Evolutionary conservation across 208 protist genomes (phyloP).

Genomic region (Trypanosoma caninum): DNA sequence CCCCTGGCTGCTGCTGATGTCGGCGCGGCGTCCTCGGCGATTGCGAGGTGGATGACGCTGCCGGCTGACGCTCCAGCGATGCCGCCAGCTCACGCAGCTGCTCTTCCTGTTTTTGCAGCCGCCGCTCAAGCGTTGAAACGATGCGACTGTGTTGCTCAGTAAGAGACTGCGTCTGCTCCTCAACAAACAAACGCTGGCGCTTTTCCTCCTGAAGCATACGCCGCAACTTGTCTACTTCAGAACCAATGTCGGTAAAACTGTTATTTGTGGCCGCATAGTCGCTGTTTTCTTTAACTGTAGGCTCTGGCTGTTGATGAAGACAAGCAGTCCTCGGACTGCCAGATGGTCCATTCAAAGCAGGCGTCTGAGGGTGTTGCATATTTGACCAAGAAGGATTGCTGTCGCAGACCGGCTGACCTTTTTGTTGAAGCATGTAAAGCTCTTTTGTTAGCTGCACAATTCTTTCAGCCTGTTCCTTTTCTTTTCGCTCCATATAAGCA

Average conservation of each 20-base stretch:
- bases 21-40: too few species aligned
- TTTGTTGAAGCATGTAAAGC: background rate
- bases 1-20: slow-evolving; percentile 54
- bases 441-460: slow-evolving; percentile 22
- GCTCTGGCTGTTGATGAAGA: background rate
- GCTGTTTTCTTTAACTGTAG: background rate
- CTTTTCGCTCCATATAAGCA: slow-evolving; percentile 30
- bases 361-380: too few species aligned
- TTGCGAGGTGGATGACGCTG: too few species aligned
- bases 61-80: slow-evolving; percentile 44
- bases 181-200: slow-evolving; percentile 72
- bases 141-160: slow-evolving; percentile 79
- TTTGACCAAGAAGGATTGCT: too few species aligned
- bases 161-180: slow-evolving; percentile 80
- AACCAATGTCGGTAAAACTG: background rate
- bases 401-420: background rate
- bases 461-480: slow-evolving; percentile 30
- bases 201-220: slow-evolving; percentile 62
- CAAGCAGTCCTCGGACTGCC: too few species aligned
- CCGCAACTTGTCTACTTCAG: slow-evolving; percentile 36
- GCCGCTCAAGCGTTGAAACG: slow-evolving; percentile 63
- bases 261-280: background rate
- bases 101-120: slow-evolving; percentile 71
- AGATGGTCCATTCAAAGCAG: too few species aligned
- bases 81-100: slow-evolving; percentile 60